Evolutionary conservation across 2,329 filamentous ascomycete genomes (phyloP).

Genomic region (Fusarium decemcellulare): DNA sequence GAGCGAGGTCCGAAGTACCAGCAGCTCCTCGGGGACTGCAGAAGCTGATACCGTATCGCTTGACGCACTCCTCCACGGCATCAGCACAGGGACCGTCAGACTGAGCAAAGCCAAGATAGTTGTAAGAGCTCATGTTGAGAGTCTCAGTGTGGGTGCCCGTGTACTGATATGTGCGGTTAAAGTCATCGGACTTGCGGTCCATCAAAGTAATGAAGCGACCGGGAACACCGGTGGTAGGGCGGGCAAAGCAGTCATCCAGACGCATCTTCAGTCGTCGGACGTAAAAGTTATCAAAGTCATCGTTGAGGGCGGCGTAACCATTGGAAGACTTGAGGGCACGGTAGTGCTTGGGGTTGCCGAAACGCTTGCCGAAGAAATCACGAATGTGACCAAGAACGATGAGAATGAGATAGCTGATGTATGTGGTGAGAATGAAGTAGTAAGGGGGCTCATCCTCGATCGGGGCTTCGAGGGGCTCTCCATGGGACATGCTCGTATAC

Average conservation of each 20-base stretch:
- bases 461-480: conserved; percentile 83
- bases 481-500: conserved; percentile 90
- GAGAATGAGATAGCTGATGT: conserved; percentile 96
- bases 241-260: conserved; percentile 96
- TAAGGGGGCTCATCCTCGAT: conserved; percentile 97
- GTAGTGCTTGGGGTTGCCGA: conserved; percentile 86
- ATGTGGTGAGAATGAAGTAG: conserved; percentile 96
- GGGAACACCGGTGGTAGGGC: conserved; percentile 92
- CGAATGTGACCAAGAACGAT: conserved; percentile 96
- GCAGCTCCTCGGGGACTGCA: conserved; percentile 86
- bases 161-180: conserved; percentile 90
- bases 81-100: conserved; percentile 97
- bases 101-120: conserved; percentile 98
- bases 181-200: conserved; percentile 91
- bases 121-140: conserved; percentile 99
- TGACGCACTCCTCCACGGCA: conserved; percentile 87
- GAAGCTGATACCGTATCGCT: conserved; percentile 87
- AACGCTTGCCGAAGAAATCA: conserved; percentile 98
- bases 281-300: conserved; percentile 99
- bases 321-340: conserved; percentile 85
- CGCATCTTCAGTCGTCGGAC: conserved; percentile 92
- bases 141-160: conserved; percentile 95
- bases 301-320: conserved; percentile 95
- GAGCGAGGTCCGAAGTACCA: conserved; percentile 88
- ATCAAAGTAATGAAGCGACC: conserved; percentile 94